Evolutionary conservation across 371 early-diverging fungal species (phyloP), one percentile per base, ranked within the genome.

Genomic region (Gilbertella persicaria): DNA sequence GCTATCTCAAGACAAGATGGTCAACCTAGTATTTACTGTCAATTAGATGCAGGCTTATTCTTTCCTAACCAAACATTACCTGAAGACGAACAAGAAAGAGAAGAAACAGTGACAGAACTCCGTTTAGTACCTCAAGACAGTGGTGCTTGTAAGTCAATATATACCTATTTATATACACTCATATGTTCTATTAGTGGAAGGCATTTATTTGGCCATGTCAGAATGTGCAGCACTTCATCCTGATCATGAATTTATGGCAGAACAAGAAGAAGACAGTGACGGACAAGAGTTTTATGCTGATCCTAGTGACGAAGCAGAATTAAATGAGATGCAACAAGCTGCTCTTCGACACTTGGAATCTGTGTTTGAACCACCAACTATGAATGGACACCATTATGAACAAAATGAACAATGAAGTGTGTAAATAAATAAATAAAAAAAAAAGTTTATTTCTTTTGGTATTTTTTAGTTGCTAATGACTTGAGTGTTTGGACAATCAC

Each of bases 201-300:
- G 68, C 5, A 74, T 90, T 19, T 92, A 84, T 65, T 72, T 80
- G 52, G 86, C 86, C 26, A 66, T 92, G 64, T 83, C 88, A 10
- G 83, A 86, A 8, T 92, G 93, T 61, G 89, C 89, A 0, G 85
- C 87, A 5, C 70, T 89, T 21, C 88, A 88, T 55, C 90, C 88
- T 6, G 90, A 90, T 46, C 73, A 72, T 20, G 80, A 74, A 29
- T 67, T 66, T 19, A 55, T 67, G 60, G 76, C 61, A 5, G 73
- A 74, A 39, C 61, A 69, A 43, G 65, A 70, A 24, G 75, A 72
- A 17, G 77, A 70, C n/a, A 62, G 67, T 17, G 70, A 75, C 10
- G 81, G 78, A 4, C 64, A 73, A 6, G 76, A 69, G 17, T 73
- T 58, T 24, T 73, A 66, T 36, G 83, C 84, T 0, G 71, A 73